A percentile compares a stretch with the other conserved stretches of the same genome.
Evolutionary conservation across 805 yeast genomes (phyloP).

Genomic region (Ogataea glucozyma): DNA sequence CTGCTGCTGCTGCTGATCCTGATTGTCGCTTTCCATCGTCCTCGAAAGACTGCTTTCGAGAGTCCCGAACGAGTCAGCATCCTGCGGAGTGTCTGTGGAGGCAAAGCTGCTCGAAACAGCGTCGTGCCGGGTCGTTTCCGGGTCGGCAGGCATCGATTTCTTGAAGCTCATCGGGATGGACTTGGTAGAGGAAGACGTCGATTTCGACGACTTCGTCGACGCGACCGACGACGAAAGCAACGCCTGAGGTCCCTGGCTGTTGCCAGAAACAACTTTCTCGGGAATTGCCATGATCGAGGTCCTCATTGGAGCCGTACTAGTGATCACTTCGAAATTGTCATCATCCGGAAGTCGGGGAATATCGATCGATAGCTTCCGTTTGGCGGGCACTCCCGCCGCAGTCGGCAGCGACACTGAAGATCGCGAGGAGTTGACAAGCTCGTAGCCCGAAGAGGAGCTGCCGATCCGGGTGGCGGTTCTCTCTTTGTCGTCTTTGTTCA

Average conservation of each 20-base stretch:
- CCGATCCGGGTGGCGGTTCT: background rate
- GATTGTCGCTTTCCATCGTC: constrained; percentile 16
- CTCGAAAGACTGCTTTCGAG: constrained; percentile 13
- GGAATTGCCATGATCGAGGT: constrained; percentile 23
- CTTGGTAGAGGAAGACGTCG: constrained; percentile 19
- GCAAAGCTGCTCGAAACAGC: constrained; percentile 39
- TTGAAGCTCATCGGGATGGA: constrained; percentile 28
- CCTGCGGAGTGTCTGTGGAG: constrained; percentile 13
- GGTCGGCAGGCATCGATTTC: constrained; percentile 50
- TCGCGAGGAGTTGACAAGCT: background rate
- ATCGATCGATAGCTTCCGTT: constrained; percentile 23
- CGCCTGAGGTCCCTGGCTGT: too few species aligned
- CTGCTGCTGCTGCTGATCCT: too few species aligned
- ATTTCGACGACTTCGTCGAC: constrained; percentile 23
- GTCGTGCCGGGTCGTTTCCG: constrained; percentile 52
- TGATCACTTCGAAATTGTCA: constrained; percentile 23
- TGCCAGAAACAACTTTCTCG: constrained; percentile 9
- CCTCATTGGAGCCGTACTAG: constrained; percentile 21
- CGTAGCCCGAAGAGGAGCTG: constrained; percentile 1
- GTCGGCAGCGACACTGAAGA: too few species aligned
- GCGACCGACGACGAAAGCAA: constrained; percentile 25
- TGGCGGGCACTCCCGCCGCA: too few species aligned
- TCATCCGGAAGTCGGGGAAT: constrained; percentile 32
- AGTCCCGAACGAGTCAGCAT: constrained; percentile 15
- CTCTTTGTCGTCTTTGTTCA: too few species aligned